phyloP scores from a whole-genome alignment of 306 rosid genomes.

The Corylus americana region DNA sequence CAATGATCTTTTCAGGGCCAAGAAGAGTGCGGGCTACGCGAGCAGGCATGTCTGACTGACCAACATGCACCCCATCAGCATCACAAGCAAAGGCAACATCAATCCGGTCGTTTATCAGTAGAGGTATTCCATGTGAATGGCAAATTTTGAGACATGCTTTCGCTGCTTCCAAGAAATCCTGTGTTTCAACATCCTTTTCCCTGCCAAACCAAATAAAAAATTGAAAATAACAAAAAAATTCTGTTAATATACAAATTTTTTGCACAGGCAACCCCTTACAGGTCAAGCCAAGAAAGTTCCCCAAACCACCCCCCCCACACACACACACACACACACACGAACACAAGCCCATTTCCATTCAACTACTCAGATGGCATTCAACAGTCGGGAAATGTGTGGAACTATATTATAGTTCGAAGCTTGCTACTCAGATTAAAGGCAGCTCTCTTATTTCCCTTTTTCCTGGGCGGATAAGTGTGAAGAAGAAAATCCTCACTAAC shows the following conservation, averaged over 20 bases:
- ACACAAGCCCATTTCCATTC: background rate
- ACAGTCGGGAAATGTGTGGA: background rate
- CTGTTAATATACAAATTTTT: background rate
- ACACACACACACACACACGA: background rate
- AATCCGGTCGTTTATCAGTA: constrained; percentile 81
- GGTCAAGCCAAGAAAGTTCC: constrained; percentile 1
- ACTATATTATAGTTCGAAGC: background rate
- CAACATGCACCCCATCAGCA: constrained; percentile 94
- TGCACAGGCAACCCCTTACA: background rate
- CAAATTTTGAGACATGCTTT: constrained; percentile 75
- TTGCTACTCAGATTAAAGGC: background rate
- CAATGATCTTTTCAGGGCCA: constrained; percentile 85
- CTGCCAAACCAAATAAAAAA: constrained; percentile 38
- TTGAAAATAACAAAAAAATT: background rate
- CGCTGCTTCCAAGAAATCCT: constrained; percentile 75
- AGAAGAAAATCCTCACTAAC: no score
- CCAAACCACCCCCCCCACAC: background rate
- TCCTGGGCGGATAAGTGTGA: no score
- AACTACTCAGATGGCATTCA: background rate
- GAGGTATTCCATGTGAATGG: constrained; percentile 62
- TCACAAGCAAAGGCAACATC: constrained; percentile 87
- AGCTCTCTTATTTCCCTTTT: background rate
- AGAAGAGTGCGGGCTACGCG: constrained; percentile 57
- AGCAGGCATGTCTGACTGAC: constrained; percentile 92
- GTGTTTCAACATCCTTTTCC: constrained; percentile 78